Percentiles rank a stretch among this genome's conserved stretches.
phyloP scores from a whole-genome alignment of 306 rosid species.

The Echinosophora koreensis region DNA sequence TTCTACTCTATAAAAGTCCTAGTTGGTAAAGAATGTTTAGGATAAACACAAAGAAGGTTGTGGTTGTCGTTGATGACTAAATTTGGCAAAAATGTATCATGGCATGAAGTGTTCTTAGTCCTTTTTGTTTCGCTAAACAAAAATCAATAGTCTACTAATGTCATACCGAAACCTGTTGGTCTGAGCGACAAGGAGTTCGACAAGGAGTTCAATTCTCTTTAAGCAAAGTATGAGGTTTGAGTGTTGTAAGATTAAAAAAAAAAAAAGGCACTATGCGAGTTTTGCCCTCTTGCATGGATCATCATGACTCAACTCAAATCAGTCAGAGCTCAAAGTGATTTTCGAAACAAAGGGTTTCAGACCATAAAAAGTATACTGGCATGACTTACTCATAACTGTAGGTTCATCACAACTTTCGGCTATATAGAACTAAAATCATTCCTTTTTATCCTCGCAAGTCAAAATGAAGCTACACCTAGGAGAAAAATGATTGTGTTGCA shows the following conservation, averaged over 20 bases:
- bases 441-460: conserved; percentile 31
- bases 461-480: conserved; percentile 34
- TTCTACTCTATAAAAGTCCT: conserved; percentile 23
- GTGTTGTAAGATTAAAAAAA: too few species aligned
- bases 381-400: conserved; percentile 19
- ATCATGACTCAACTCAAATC: too few species aligned
- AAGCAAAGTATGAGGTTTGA: too few species aligned
- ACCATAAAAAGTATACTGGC: neutral
- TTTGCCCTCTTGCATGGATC: too few species aligned
- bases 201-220: too few species aligned
- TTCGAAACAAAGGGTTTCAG: too few species aligned
- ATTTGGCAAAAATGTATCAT: conserved; percentile 41
- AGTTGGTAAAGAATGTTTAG: conserved; percentile 45
- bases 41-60: conserved; percentile 40
- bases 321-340: too few species aligned
- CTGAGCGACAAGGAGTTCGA: too few species aligned
- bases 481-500: conserved; percentile 23
- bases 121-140: neutral
- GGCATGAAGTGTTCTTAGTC: conserved; percentile 10
- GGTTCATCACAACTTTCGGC: conserved; percentile 46
- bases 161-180: too few species aligned
- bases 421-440: conserved; percentile 41
- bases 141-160: neutral
- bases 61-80: conserved; percentile 44
- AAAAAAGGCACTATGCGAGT: too few species aligned